Base-by-base conservation (phyloP, 495 filamentous ascomycete species). In the Collariella sp. region DNA sequence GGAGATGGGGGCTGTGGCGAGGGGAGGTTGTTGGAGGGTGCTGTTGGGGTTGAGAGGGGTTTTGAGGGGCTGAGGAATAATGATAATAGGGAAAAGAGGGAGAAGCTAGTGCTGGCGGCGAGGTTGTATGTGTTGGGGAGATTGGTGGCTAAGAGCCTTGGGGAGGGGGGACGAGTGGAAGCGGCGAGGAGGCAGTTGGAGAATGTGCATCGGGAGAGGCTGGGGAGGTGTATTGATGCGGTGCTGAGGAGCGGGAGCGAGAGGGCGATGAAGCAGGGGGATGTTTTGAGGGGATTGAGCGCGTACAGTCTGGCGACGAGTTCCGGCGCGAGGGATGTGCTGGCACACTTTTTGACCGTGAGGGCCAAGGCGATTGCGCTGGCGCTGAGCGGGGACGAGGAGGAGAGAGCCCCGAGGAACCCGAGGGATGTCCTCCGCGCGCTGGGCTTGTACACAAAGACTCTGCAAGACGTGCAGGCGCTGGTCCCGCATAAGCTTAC, bases 301-400 rank as follows among this genome's bases (percentile, higher is more conserved):
- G 91, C 91, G 6, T 95, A 89, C 63, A 87, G 86, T 46, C 72
- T 98, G 19, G 82, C 83, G 1, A 93, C 86, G 7, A 94, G 82
- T 59, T 88, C 88, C 9, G 87, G 88, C 0, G 83, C 88, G 0
- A 80, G 81, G 49, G 90, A 96, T 62, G 83, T 87, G 0, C 72
- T 98, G 29, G 73, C 81, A 13, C 84, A 94, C 69, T 96, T 97
- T 65, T 78, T 94, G 40, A 74, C 82, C 51, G 75, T 91, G 11
- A 80, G 94, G 18, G 74, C 80, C 34, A 79, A 84, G 49, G 78
- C 80, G 0, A 84, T 94, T 26, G 70, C 73, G 1, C 73, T 77
- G 20, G 76, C 80, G n/a, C 69, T 88, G 34, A 75, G 69, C 20
- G 57, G 54, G 15, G 68, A 70, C 10, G 71, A 72, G 50, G 66